A percentile compares a stretch with the other conserved stretches of the same genome.
Evolutionary conservation across 768 basidiomycete genomes (phyloP).

Genomic region (Trametopsis cervina): DNA sequence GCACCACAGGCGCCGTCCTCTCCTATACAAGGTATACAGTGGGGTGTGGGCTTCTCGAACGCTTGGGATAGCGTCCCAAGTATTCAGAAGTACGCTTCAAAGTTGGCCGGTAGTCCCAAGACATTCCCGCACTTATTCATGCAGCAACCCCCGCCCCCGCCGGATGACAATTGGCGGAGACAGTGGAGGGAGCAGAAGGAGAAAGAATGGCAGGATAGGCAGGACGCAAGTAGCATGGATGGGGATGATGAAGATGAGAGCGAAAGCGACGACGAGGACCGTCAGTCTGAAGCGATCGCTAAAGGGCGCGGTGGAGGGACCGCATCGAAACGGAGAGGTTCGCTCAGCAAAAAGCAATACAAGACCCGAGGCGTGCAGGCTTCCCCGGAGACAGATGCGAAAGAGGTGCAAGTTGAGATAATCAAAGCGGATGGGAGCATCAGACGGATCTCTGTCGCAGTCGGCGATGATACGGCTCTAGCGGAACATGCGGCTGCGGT

Average conservation of each 20-base stretch:
- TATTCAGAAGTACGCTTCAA: slow-evolving; percentile 69
- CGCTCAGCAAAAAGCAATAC: slow-evolving; percentile 46
- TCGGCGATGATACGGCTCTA: slow-evolving; percentile 10
- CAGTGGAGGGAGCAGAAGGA: slow-evolving; percentile 27
- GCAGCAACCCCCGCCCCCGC: slow-evolving; percentile 43
- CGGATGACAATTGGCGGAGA: slow-evolving; percentile 29
- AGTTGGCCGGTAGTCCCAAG: slow-evolving; percentile 34
- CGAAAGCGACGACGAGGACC: slow-evolving; percentile 43
- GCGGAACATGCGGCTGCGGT: background rate
- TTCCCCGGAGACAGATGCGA: slow-evolving; percentile 42
- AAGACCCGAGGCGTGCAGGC: slow-evolving; percentile 70
- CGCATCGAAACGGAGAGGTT: slow-evolving; percentile 16
- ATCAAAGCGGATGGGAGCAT: slow-evolving; percentile 6
- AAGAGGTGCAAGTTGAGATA: slow-evolving; percentile 52
- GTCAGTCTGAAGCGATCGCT: slow-evolving; percentile 16
- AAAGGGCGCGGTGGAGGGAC: slow-evolving; percentile 14
- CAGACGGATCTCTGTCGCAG: slow-evolving; percentile 12
- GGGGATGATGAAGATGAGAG: slow-evolving; percentile 77
- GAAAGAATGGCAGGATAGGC: slow-evolving; percentile 45
- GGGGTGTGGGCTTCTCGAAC: slow-evolving; percentile 60
- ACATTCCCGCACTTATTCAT: slow-evolving; percentile 30
- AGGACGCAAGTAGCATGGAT: slow-evolving; percentile 70
- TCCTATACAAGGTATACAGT: slow-evolving; percentile 33
- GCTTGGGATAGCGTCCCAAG: slow-evolving; percentile 82
- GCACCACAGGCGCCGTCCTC: slow-evolving; percentile 25